Base-by-base conservation (phyloP, 345 rosid genomes). In the Streptanthus diversifolius region DNA sequence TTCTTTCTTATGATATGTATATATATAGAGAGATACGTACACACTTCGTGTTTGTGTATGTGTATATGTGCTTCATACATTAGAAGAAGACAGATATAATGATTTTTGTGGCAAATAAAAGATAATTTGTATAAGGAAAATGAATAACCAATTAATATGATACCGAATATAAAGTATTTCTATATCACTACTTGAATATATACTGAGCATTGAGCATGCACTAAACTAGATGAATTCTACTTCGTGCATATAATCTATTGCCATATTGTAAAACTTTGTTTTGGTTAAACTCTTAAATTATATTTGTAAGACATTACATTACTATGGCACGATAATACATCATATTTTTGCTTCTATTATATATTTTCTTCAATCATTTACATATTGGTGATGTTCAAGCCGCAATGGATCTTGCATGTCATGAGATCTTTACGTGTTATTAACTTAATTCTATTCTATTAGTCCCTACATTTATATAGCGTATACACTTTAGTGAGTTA, bases 321-420 rank as follows among this genome's bases (percentile, higher is more conserved):
- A 48, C 35, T 65, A 9, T 14, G 41, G 49, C 3, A 13, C 48
- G 47, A 66, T 15, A 49, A 49, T 51, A 5, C 6, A 36, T 51
- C 19, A 24, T 24, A 19, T 48, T 14, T 62, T 25, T 15, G n/a
- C 5, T 59, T 47, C 13, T 18, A 41, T 11, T 39, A 44, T 32
- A 51, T 68, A 25, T 52, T 69, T 29, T 17, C 25, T 30, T 45
- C 73, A 69, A 43, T 56, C 64, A 55, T 68, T 68, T 37, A 71
- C 33, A 65, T 36, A 27, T 27, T 47, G 5, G 29, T 56, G 13
- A 66, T 66, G 58, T 59, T 10, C 45, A 29, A 29, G 4, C 53
- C 15, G 45, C 70, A 74, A 74, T 74, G 73, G 60, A 59, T 67
- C 13, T 67, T 67, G 78, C 78, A 74, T 74, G 78, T 59, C 54